Conservation (phyloP, 2,329 filamentous ascomycete genomes). For the Tolypocladium inflatum region DNA sequence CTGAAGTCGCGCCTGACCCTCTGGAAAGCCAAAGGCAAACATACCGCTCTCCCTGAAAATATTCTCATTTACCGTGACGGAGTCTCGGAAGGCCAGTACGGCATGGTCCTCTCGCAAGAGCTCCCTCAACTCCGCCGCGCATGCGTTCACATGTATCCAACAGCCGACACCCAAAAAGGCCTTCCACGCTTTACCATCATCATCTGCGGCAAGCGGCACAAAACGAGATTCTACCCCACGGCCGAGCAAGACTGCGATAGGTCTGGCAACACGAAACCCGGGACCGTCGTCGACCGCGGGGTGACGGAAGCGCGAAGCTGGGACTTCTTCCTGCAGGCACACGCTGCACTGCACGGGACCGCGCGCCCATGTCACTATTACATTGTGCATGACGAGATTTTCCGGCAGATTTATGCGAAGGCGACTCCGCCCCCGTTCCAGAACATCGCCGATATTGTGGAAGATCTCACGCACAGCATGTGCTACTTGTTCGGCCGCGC, state of each 20-base stretch:
- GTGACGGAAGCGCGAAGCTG: no score
- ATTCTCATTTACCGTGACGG: conserved; percentile 68
- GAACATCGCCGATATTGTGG: conserved; percentile 46
- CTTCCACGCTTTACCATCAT: conserved; percentile 54
- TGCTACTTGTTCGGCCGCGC: neutral
- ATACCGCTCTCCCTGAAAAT: conserved; percentile 44
- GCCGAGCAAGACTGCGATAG: conserved; percentile 31
- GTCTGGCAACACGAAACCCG: neutral
- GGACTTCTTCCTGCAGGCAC: no score
- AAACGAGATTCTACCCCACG: conserved; percentile 63
- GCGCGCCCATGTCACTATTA: no score
- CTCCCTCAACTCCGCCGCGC: conserved; percentile 44
- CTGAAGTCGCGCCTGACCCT: conserved; percentile 47
- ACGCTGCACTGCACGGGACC: no score
- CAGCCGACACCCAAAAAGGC: conserved; percentile 29
- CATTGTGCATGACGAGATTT: conserved; percentile 41
- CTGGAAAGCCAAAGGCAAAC: conserved; percentile 41
- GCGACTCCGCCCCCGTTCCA: conserved; percentile 4
- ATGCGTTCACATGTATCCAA: conserved; percentile 45
- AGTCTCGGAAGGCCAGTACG: conserved; percentile 65
- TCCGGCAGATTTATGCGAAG: conserved; percentile 19
- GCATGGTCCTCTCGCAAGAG: conserved; percentile 47
- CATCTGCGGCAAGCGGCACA: conserved; percentile 64
- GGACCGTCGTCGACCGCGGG: conserved; percentile 39
- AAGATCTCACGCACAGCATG: conserved; percentile 50